A percentile compares a stretch with the other conserved stretches of the same genome.
phyloP scores from a whole-genome alignment of 1,284 basidiomycete species.

The Fistulinella cinereoalba region DNA sequence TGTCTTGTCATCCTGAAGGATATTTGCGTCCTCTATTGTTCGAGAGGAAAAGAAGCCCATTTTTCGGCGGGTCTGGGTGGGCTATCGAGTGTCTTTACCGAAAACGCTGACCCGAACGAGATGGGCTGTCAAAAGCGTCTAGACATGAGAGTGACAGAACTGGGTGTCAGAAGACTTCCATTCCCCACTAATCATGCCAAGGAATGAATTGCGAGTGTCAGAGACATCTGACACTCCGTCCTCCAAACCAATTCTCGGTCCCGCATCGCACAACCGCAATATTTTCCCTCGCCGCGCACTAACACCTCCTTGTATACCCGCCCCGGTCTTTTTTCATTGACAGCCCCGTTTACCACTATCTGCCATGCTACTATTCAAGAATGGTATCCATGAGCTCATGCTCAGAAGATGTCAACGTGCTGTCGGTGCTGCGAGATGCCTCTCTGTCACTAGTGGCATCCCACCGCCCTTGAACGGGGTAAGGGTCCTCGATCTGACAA shows the following conservation, averaged over 20 bases:
- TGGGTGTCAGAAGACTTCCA: constrained; percentile 24
- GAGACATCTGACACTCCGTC: constrained; percentile 30
- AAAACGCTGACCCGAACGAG: neutral
- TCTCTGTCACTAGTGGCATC: constrained; percentile 45
- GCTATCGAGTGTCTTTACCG: neutral
- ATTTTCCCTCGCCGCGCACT: no score
- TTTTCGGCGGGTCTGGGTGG: constrained; percentile 4
- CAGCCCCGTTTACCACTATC: neutral
- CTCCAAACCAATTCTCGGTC: no score
- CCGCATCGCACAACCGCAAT: no score
- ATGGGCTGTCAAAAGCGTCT: constrained; percentile 7
- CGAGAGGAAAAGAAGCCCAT: constrained; percentile 61
- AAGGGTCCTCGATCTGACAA: constrained; percentile 81
- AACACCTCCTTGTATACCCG: no score
- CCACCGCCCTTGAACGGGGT: constrained; percentile 78
- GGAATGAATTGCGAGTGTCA: neutral
- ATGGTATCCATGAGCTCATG: neutral
- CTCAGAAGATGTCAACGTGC: constrained; percentile 2
- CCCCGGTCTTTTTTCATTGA: no score
- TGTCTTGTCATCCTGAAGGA: constrained; percentile 41
- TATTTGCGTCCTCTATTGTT: constrained; percentile 40
- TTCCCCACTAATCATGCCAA: constrained; percentile 9
- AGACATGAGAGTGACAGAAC: constrained; percentile 15
- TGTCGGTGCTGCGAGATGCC: constrained; percentile 6
- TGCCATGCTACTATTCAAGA: constrained; percentile 12